phyloP scores from a whole-genome alignment of 306 rosid genomes.

The Benincasa hispida region DNA sequence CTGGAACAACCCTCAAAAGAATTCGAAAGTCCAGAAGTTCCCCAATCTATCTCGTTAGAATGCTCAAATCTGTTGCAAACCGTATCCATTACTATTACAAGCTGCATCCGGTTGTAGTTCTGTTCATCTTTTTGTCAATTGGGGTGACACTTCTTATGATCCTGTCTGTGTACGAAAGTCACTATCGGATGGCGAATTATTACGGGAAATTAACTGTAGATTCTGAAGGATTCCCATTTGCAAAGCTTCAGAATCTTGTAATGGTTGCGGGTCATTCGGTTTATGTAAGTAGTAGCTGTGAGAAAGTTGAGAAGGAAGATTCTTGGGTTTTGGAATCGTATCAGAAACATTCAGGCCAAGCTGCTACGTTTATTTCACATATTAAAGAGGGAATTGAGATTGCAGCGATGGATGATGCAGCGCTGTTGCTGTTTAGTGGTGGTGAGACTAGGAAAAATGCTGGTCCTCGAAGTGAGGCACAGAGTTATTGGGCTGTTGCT shows the following conservation, averaged over 20 bases:
- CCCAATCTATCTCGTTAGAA: slow-evolving; percentile 27
- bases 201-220: slow-evolving; percentile 17
- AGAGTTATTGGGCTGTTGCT: slow-evolving; percentile 93
- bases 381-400: slow-evolving; percentile 49
- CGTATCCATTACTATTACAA: slow-evolving; percentile 44
- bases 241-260: slow-evolving; percentile 57
- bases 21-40: slow-evolving; percentile 39
- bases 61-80: slow-evolving; percentile 48
- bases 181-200: slow-evolving; percentile 7
- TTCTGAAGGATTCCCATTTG: slow-evolving; percentile 37
- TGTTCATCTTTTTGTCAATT: slow-evolving; percentile 32
- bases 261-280: slow-evolving; percentile 97
- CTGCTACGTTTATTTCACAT: slow-evolving; percentile 66
- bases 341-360: slow-evolving; percentile 89
- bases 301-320: slow-evolving; percentile 66
- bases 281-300: slow-evolving; percentile 69
- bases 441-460: slow-evolving; percentile 91
- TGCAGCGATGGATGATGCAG: slow-evolving; percentile 40
- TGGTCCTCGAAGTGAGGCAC: slow-evolving; percentile 92
- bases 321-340: slow-evolving; percentile 92
- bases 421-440: slow-evolving; percentile 81
- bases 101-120: slow-evolving; percentile 41
- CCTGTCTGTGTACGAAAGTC: slow-evolving; percentile 39
- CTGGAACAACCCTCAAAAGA: slow-evolving; percentile 36
- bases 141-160: slow-evolving; percentile 36